Base-by-base conservation (phyloP, 1,284 basidiomycete species). In the Ustilago hordei region DNA sequence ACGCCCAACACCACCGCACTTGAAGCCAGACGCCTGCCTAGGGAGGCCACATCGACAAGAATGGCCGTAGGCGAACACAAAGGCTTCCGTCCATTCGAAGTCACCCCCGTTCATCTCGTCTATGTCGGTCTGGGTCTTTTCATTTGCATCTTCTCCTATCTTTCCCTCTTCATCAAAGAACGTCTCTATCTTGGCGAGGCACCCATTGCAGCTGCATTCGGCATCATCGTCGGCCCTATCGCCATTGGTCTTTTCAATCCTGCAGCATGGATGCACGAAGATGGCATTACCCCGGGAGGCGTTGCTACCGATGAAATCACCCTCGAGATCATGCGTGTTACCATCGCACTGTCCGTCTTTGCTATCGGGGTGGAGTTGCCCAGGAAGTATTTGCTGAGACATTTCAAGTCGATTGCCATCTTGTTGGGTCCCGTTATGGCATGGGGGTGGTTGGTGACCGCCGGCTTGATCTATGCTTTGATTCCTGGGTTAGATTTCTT, bases 281-380 rank as follows among this genome's bases (percentile, higher is more conserved):
- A 89, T 31, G 78, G 81, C n/a, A 80, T 88, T 32, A 88, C 89
- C 12, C 88, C 89, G 23, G 87, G 88, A 5, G 88, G 89, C 9
- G 92, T 95, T 85, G 88, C 88, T 32, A 93, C 96, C 74, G 94
- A 87, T 63, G 84, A 87, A 48, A 81, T 88, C 67, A 87, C 87
- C 1, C 81, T 88, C 71, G 97, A 99, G 87, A 89, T 99, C 81
- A 95, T 95, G 23, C 90, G 96, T n/a, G 92, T 99, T 65, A 93
- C 98, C 64, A 91, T 99, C 55, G 96, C 96, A 7, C 93, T 99
- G 65, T 95, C 95, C 45, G 96, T 99, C 4, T 99, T 99, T 86
- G 95, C 96, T 11, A 94, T 99, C 70, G 97, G 97, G 3, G 97
- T 99, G 45, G 87, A 86, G 55, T 62, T 86, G 64, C 81, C 81